Base-by-base conservation (phyloP, 2,329 filamentous ascomycete species). In the Penicillium decumbens region DNA sequence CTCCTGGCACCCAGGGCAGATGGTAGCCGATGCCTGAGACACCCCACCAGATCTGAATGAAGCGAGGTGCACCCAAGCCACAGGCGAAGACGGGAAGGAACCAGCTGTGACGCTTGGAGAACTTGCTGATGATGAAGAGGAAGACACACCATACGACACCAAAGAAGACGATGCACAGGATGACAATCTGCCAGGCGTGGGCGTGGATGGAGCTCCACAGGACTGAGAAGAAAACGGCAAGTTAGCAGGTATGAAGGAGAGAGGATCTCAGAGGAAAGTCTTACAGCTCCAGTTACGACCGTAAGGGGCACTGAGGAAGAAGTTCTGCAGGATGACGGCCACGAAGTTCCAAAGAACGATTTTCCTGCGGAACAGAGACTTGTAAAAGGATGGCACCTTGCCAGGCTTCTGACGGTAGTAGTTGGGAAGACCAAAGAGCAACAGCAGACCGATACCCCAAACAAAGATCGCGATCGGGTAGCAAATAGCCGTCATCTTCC, bases 11-110 rank as follows among this genome's bases (percentile, higher is more conserved):
- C 58, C 82, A 85, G 3, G 83, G 83, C 1, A 87, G 66, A 60
- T 80, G 85, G 45, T 76, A 71, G 5, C 82, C 83, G 56, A 84
- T 77, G 33, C 78, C 77, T 3, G 77, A 81, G 6, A 77, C 78
- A 13, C 76, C 79, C 83, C 83, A 86, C 63, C 83, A 80, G 63
- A 85, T 84, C 64, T 87, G 83, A 23, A 78, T 78, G 80, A 83
- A 87, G 54, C 83, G 75, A 1, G 83, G 83, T 4, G 82, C 82
- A 5, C 68, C 81, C 8, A 87, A 76, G 25, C 82, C 83, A 51
- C 85, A 80, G 46, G 83, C 82, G 57, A 86, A 85, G 48, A 87
- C 78, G 15, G 83, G 83, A 6, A 87, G 69, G 61, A 85, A 79
- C 83, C 83, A 86, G 42, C 76, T 80, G 65, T 86, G 83, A 15